Evolutionary conservation across 495 filamentous ascomycete genomes (phyloP).

Genomic region (Daldinia decipiens): DNA sequence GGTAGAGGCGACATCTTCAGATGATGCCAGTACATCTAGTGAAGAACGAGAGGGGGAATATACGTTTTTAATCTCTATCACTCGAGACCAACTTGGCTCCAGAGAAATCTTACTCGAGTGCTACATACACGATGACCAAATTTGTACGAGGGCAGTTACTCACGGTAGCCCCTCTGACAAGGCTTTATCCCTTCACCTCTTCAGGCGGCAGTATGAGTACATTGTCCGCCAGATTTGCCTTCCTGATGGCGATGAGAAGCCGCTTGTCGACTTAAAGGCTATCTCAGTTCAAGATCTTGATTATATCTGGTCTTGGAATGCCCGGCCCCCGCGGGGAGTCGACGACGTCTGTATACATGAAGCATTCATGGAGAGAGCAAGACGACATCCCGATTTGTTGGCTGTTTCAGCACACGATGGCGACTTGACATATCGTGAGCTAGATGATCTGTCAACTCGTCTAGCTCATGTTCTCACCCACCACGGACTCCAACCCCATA

Average conservation of each 20-base stretch:
- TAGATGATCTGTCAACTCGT: background rate
- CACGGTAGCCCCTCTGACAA: background rate
- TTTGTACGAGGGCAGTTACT: background rate
- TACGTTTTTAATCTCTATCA: constrained; percentile 3
- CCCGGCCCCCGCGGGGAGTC: background rate
- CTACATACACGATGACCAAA: background rate
- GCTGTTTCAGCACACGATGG: constrained; percentile 4
- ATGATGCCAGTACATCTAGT: background rate
- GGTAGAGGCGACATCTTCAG: background rate
- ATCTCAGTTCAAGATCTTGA: background rate
- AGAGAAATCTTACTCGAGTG: background rate
- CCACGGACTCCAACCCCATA: constrained; percentile 1
- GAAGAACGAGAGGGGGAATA: background rate
- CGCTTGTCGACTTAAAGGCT: background rate
- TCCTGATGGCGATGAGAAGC: background rate
- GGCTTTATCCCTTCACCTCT: background rate
- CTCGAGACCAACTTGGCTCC: background rate
- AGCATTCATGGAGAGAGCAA: background rate
- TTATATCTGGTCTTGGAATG: background rate
- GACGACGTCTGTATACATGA: constrained; percentile 5
- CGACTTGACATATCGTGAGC: constrained; percentile 3
- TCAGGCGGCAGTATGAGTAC: background rate
- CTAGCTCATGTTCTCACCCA: background rate
- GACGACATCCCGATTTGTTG: background rate
- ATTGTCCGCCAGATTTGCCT: background rate